Evolutionary conservation across 2,329 filamentous ascomycete genomes (phyloP), one percentile per base, ranked within the genome.

Genomic region (Aspergillus sp.): DNA sequence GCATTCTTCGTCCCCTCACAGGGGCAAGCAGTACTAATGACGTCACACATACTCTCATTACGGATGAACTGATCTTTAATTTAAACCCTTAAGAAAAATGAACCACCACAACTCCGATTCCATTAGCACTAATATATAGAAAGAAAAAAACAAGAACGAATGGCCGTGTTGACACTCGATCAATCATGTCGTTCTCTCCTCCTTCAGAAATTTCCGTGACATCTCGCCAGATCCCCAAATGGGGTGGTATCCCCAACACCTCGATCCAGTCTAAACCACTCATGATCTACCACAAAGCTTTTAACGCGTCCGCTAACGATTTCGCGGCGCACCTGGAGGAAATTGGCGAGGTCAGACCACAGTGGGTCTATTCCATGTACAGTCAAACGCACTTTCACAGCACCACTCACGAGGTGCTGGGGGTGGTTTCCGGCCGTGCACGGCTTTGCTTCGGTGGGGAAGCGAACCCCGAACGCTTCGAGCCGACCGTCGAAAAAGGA

Each of bases 341-440:
- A 3, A 71, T 85, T 15, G 82, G 81, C 7, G 83, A 85, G 36
- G 87, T 89, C 3, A 70, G 68, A 1, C 87, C 88, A 0, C 85
- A 88, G 69, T 90, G 88, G 88, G 81, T 84, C 25, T 90, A 87
- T 73, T 86, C 85, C 15, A 90, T 90, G 87, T 90, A 88, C 72
- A 73, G 71, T 38, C 83, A 81, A 5, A 85, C 83, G 0, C 88
- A 90, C 74, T 91, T 88, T 72, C 88, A 91, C 75, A 85, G 80
- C 66, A 90, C 83, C 0, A 82, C 84, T 0, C 88, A 90, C 70
- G 87, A 90, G 75, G 83, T 90, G 2, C 81, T 91, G 2, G 84
- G 81, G 65, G 81, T 90, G 51, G 80, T 82, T 44, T 74, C 74
- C 2, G 87, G 88, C 0, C 79, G 76, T 23, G 88, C 89, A 0